A percentile compares a stretch with the other conserved stretches of the same genome.
Evolutionary conservation across 768 basidiomycete genomes (phyloP).

Genomic region (Kwoniella sp.): DNA sequence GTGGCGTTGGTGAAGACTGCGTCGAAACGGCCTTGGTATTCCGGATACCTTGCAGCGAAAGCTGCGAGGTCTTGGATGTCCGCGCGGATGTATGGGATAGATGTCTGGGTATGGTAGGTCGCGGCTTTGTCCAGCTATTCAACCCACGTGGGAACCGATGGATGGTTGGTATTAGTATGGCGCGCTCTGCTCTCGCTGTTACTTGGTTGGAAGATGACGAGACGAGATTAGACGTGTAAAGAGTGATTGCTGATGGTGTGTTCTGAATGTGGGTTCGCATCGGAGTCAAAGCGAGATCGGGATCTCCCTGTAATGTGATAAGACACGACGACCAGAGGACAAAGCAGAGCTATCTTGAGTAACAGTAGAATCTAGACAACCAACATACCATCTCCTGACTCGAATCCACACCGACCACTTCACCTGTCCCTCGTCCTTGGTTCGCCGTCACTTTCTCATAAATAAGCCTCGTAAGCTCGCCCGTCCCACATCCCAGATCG

Average conservation of each 20-base stretch:
- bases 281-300: no score
- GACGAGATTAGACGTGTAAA: no score
- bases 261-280: no score
- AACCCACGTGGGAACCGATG: not conserved
- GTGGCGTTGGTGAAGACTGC: conserved; percentile 78
- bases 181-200: no score
- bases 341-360: not conserved
- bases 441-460: conserved; percentile 61
- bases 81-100: conserved; percentile 32
- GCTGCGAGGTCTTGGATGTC: conserved; percentile 58
- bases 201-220: no score
- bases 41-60: conserved; percentile 27
- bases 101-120: conserved; percentile 58
- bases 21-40: conserved; percentile 62
- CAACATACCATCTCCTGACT: conserved; percentile 71
- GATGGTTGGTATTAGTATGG: no score
- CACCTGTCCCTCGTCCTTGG: conserved; percentile 2
- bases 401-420: conserved; percentile 70
- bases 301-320: no score
- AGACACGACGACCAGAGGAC: not conserved
- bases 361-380: not conserved
- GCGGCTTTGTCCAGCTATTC: conserved; percentile 64
- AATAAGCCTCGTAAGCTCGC: conserved; percentile 70
- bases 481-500: conserved; percentile 73
- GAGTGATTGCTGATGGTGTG: no score